Conservation (phyloP, 169 alveolate species). For the Plasmodium falciparum region DNA sequence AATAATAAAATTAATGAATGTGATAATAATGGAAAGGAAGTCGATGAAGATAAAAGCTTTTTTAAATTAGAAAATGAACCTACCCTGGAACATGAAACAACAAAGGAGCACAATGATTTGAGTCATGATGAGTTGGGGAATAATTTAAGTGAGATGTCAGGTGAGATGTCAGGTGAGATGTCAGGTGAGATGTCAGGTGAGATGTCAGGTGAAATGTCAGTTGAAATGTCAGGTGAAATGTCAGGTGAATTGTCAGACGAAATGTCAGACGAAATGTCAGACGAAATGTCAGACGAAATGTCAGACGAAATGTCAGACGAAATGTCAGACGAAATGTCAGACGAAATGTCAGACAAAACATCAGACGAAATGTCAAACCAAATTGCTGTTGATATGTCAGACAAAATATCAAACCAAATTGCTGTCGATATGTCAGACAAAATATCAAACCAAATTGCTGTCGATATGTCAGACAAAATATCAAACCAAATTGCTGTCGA, state of each 20-base stretch:
- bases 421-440: too few relatives aligned
- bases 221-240: background rate
- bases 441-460: too few relatives aligned
- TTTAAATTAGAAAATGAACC: background rate
- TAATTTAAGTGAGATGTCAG: background rate
- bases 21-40: conserved; percentile 4
- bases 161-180: background rate
- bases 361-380: background rate
- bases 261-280: background rate
- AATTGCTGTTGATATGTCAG: too few relatives aligned
- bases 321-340: background rate
- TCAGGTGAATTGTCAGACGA: background rate
- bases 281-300: background rate
- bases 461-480: too few relatives aligned
- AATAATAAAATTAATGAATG: background rate
- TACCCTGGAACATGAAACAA: too few relatives aligned
- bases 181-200: background rate
- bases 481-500: too few relatives aligned
- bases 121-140: too few relatives aligned
- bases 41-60: background rate
- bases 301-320: background rate
- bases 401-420: too few relatives aligned
- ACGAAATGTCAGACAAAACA: background rate
- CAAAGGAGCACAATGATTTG: too few relatives aligned
- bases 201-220: background rate